A percentile compares a stretch with the other conserved stretches of the same genome.
Conservation (phyloP, 2,329 filamentous ascomycete species). For the Gaeumannomyces sp. region DNA sequence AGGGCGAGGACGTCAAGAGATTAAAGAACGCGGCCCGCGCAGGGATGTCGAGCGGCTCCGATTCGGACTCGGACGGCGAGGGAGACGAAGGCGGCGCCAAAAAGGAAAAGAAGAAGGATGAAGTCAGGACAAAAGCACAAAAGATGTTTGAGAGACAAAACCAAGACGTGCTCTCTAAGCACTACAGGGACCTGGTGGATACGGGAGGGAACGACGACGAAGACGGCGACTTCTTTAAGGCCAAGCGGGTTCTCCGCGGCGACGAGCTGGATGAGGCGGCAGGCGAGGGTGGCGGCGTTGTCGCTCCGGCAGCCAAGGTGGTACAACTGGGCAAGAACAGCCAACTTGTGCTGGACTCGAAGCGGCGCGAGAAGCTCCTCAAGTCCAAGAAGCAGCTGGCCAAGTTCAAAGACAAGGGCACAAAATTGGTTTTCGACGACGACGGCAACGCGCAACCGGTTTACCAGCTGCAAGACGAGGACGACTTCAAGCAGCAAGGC, state of each 20-base stretch:
- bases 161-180: conserved; percentile 88
- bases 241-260: conserved; percentile 79
- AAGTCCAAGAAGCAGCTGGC: conserved; percentile 90
- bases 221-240: conserved; percentile 74
- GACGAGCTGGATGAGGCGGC: conserved; percentile 53
- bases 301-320: conserved; percentile 44
- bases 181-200: conserved; percentile 80
- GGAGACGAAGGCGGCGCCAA: conserved; percentile 32
- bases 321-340: conserved; percentile 57
- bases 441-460: conserved; percentile 78
- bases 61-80: conserved; percentile 44
- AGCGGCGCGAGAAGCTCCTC: conserved; percentile 91
- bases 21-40: conserved; percentile 79
- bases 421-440: conserved; percentile 86
- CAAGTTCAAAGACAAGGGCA: conserved; percentile 81
- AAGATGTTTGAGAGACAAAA: conserved; percentile 97
- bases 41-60: conserved; percentile 57
- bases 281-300: conserved; percentile 33
- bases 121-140: conserved; percentile 90
- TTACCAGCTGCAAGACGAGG: conserved; percentile 84
- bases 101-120: conserved; percentile 56
- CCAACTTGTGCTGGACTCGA: conserved; percentile 81
- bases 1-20: conserved; percentile 80
- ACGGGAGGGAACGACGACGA: conserved; percentile 44
- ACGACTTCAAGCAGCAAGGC: conserved; percentile 69